Evolutionary conservation across 2,329 filamentous ascomycete species (phyloP).

Genomic region (Calonectria pseudoreteaudii): DNA sequence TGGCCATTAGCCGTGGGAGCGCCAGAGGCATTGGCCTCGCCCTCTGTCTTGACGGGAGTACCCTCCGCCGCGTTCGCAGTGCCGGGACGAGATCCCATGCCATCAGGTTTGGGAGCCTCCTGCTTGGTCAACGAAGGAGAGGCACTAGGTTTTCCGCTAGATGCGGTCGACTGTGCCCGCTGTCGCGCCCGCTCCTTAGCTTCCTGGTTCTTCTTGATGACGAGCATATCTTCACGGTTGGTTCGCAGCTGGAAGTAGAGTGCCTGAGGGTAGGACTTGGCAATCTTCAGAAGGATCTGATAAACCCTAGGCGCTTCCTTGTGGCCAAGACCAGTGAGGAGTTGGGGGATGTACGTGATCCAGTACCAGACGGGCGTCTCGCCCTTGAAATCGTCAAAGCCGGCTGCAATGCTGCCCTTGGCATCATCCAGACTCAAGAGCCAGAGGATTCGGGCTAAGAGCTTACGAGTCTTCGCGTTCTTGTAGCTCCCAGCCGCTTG

Average conservation of each 20-base stretch:
- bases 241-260: conserved; percentile 96
- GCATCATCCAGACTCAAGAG: conserved; percentile 92
- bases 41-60: conserved; percentile 59
- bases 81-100: conserved; percentile 58
- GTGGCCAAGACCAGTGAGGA: conserved; percentile 90
- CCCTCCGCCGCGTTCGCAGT: conserved; percentile 62
- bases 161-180: conserved; percentile 58
- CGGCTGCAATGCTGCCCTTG: conserved; percentile 82
- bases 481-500: conserved; percentile 97
- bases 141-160: conserved; percentile 58
- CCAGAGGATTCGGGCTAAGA: conserved; percentile 95
- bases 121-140: conserved; percentile 66
- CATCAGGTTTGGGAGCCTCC: conserved; percentile 57
- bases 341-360: conserved; percentile 98
- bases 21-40: conserved; percentile 47
- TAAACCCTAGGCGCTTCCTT: conserved; percentile 91
- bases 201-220: conserved; percentile 90
- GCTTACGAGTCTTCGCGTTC: conserved; percentile 93
- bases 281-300: conserved; percentile 89
- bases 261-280: conserved; percentile 94
- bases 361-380: conserved; percentile 99
- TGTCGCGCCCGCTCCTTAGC: conserved; percentile 74
- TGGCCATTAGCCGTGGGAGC: conserved; percentile 42
- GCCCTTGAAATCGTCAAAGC: conserved; percentile 96
- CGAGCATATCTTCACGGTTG: conserved; percentile 91